Evolutionary conservation across 2,329 filamentous ascomycete species (phyloP).

Genomic region (Pleomassaria siparia): DNA sequence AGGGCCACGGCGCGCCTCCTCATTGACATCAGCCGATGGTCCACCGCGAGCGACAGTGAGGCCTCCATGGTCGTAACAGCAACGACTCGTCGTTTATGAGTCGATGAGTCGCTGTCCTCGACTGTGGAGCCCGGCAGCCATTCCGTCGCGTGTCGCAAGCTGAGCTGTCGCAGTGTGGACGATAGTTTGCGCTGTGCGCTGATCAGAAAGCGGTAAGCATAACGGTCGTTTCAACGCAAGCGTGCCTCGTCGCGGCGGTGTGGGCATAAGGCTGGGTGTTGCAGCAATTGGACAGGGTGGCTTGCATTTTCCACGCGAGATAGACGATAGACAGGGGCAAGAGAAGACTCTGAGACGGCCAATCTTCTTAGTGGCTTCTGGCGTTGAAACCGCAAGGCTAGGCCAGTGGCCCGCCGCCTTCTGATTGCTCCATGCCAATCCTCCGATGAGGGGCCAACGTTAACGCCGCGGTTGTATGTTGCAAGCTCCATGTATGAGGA

Average conservation of each 20-base stretch:
- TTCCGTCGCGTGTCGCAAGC: slow-evolving; percentile 33
- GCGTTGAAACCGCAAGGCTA: slow-evolving; percentile 19
- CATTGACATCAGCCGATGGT: slow-evolving; percentile 23
- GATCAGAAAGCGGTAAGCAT: slow-evolving; percentile 30
- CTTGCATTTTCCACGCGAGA: slow-evolving; percentile 43
- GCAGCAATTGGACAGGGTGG: slow-evolving; percentile 32
- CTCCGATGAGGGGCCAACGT: slow-evolving; percentile 24
- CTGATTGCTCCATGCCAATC: slow-evolving; percentile 32
- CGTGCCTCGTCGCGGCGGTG: slow-evolving; percentile 26
- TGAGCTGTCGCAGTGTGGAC: slow-evolving; percentile 26
- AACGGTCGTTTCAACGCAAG: slow-evolving; percentile 37
- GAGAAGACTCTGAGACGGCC: slow-evolving; percentile 37
- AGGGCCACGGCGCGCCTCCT: background rate
- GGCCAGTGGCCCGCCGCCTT: slow-evolving; percentile 19
- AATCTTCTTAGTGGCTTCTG: slow-evolving; percentile 40
- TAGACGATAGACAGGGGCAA: slow-evolving; percentile 34
- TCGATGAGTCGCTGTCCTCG: slow-evolving; percentile 4
- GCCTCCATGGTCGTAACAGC: slow-evolving; percentile 2
- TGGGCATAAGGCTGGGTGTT: slow-evolving; percentile 40
- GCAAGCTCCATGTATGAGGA: background rate
- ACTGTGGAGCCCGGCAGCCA: slow-evolving; percentile 21
- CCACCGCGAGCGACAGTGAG: background rate
- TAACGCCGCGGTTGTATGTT: slow-evolving; percentile 14
- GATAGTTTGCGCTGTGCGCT: slow-evolving; percentile 19
- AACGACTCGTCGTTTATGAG: background rate